Conservation (phyloP, 495 filamentous ascomycete species). For the Neohortaea acidophila region DNA sequence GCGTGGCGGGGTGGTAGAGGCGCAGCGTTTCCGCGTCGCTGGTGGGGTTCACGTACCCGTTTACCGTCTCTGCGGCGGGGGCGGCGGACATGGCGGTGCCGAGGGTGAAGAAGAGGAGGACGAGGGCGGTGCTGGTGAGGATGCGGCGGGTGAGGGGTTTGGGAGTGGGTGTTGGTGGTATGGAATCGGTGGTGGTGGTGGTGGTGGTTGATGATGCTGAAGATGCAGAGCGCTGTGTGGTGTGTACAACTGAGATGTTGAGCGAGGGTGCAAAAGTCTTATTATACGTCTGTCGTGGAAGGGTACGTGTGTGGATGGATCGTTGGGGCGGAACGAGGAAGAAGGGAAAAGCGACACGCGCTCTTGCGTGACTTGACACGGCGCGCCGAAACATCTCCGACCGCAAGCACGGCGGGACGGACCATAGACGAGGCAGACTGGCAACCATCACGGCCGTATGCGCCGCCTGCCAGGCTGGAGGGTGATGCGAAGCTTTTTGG, state of each 20-base stretch:
- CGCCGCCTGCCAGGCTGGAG: too few relatives aligned
- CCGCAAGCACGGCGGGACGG: conserved; percentile 10
- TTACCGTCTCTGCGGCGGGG: conserved; percentile 32
- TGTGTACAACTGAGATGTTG: too few relatives aligned
- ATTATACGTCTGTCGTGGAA: too few relatives aligned
- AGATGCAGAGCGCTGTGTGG: too few relatives aligned
- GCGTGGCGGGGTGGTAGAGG: conserved; percentile 49
- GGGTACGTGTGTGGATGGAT: too few relatives aligned
- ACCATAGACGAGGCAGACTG: background rate
- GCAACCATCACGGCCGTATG: too few relatives aligned
- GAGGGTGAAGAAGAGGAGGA: conserved; percentile 32
- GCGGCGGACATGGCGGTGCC: conserved; percentile 41
- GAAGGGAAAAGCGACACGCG: background rate
- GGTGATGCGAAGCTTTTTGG: too few relatives aligned
- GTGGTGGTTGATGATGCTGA: conserved; percentile 1
- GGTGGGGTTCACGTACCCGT: conserved; percentile 29
- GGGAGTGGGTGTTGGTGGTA: conserved; percentile 1
- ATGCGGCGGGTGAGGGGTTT: conserved; percentile 4
- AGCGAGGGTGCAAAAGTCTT: too few relatives aligned
- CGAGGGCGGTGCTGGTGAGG: conserved; percentile 14
- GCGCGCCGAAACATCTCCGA: conserved; percentile 14
- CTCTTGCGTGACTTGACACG: background rate
- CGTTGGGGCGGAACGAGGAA: background rate
- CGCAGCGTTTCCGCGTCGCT: conserved; percentile 59
- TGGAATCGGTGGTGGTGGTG: conserved; percentile 1